Conservation (phyloP, 1,284 basidiomycete genomes). For the Cerrena zonata region DNA sequence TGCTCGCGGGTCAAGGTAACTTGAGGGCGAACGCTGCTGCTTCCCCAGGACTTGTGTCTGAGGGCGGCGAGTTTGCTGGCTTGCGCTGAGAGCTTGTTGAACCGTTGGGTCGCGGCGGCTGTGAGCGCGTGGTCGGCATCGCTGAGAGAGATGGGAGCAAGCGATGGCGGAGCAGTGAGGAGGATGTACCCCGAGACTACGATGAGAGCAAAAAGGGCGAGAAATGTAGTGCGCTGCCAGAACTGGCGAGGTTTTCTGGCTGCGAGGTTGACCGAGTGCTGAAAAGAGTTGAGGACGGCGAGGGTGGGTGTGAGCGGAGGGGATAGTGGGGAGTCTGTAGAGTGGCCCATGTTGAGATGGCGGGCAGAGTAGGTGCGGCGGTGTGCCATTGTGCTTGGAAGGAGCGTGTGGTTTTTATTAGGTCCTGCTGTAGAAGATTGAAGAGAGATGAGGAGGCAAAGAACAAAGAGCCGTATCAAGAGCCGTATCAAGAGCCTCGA, state of each 20-base stretch:
- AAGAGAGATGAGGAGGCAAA: no score
- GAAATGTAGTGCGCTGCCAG: slow-evolving; percentile 43
- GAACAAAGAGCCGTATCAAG: slow-evolving; percentile 9
- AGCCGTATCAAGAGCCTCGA: no score
- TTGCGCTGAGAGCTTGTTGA: slow-evolving; percentile 20
- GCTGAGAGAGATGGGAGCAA: slow-evolving; percentile 35
- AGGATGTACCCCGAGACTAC: slow-evolving; percentile 49
- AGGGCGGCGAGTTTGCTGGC: slow-evolving; percentile 25
- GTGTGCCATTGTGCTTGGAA: slow-evolving; percentile 25
- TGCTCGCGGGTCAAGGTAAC: slow-evolving; percentile 48
- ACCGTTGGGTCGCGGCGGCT: slow-evolving; percentile 14
- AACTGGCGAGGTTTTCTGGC: slow-evolving; percentile 23
- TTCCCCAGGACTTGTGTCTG: slow-evolving; percentile 21
- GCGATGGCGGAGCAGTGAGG: slow-evolving; percentile 41
- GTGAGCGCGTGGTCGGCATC: slow-evolving; percentile 23
- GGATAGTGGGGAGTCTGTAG: slow-evolving; percentile 1
- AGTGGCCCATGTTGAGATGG: slow-evolving; percentile 22
- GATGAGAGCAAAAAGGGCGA: slow-evolving; percentile 47
- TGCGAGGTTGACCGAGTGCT: slow-evolving; percentile 10
- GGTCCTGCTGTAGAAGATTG: slow-evolving; percentile 5
- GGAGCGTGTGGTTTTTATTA: slow-evolving; percentile 15
- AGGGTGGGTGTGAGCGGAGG: slow-evolving; percentile 27
- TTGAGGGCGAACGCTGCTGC: slow-evolving; percentile 26
- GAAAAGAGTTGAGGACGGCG: slow-evolving; percentile 20
- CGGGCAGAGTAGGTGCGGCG: slow-evolving; percentile 28